A percentile compares a stretch with the other conserved stretches of the same genome.
phyloP scores from a whole-genome alignment of 2,329 filamentous ascomycete species.

The Fusarium pseudonygamai region DNA sequence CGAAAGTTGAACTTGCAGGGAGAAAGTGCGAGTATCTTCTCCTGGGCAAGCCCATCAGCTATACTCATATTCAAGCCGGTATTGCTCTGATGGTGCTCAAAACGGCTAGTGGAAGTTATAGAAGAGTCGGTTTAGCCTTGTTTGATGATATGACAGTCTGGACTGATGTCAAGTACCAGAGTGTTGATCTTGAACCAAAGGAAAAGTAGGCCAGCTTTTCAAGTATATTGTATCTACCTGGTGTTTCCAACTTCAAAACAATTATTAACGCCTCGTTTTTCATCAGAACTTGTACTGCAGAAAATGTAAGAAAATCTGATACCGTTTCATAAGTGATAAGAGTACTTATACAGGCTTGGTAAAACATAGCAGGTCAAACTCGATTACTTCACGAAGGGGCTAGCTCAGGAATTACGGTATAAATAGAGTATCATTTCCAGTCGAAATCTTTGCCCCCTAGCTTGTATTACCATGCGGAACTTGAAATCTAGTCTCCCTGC shows the following conservation, averaged over 20 bases:
- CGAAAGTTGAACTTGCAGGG: rapidly evolving
- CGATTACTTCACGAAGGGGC: too few relatives aligned
- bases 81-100: background rate
- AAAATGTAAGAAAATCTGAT: too few relatives aligned
- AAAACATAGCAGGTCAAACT: too few relatives aligned
- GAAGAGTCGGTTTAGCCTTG: background rate
- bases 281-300: background rate
- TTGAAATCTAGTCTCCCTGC: rapidly evolving
- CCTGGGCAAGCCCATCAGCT: rapidly evolving
- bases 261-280: background rate
- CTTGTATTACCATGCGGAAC: too few relatives aligned
- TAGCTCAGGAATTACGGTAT: too few relatives aligned
- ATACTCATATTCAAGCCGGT: rapidly evolving
- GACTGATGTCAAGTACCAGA: rapidly evolving
- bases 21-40: background rate
- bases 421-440: too few relatives aligned
- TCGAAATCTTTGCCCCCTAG: rapidly evolving
- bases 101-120: rapidly evolving
- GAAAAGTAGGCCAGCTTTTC: rapidly evolving
- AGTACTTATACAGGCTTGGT: too few relatives aligned
- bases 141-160: background rate
- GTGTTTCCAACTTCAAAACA: rapidly evolving
- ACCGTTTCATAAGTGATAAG: too few relatives aligned
- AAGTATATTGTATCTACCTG: rapidly evolving
- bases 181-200: background rate